Evolutionary conservation across 805 yeast species (phyloP), one percentile per base, ranked within the genome.

Genomic region (Yamadazyma scolyti): DNA sequence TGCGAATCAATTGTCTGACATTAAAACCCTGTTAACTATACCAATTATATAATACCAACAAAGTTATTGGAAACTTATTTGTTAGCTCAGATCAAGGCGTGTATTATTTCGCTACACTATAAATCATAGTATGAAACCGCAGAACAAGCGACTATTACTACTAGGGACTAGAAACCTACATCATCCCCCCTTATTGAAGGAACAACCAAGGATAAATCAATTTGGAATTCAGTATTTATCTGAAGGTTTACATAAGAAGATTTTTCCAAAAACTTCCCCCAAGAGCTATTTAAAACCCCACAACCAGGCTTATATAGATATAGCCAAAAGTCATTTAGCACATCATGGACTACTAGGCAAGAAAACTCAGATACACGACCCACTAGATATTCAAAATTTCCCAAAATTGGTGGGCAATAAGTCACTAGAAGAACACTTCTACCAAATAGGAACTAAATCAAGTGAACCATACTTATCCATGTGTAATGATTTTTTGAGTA

Each of bases 381-480:
- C 95, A 0, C 75, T 86, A 2, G 47, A 56, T 11, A 59, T 65
- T 8, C 66, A 82, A 22, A 48, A 68, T 10, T 51, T 89, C 9
- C 98, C 99, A 0, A 54, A 59, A 15, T 52, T 90, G n/a, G 77
- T 79, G 30, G 98, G 97, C 0, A 28, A 36, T n/a, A 61, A 45
- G n/a, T 31, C 78, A 6, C 56, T 93, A 6, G 94, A 84, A 50
- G 95, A 86, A 48, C 99, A 93, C 62, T 93, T 93, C 52, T 71
- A 77, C 44, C 69, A 73, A 39, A 50, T 87, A 3, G 97, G 95
- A 0, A 47, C 58, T 14, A 57, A 63, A 34, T 71, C 76, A 27
- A 58, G 80, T 1, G 71, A 75, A 25, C 82, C 86, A 0, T 89
- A 83, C 53, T 50, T 73, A 24, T 43, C 68, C 1, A 61, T 76